Base-by-base conservation (phyloP, 2,329 filamentous ascomycete species). In the Juglanconis juglandina region DNA sequence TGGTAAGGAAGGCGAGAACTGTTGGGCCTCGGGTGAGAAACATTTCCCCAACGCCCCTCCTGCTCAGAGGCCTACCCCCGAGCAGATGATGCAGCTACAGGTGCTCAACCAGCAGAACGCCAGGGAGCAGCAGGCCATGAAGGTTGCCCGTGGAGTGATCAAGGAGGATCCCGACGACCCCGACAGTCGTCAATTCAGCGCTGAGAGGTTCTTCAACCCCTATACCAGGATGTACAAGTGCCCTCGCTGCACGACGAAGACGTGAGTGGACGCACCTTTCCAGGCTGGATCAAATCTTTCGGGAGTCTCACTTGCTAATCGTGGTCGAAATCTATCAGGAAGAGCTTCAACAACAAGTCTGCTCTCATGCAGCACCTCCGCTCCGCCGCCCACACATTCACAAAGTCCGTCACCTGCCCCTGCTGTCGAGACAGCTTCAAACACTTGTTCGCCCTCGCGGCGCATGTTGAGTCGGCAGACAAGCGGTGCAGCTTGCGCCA, bases 171-270 rank as follows among this genome's bases (percentile, higher is more conserved):
- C 35, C 9, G 5, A 75, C 41, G 77, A 87, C 59, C 85, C 85
- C 0, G 64, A 75, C 4, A 74, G 77, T 53, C 70, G 70, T 0
- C 71, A 75, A 9, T 87, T 83, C 70, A 76, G 81, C 47, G 70
- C 76, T 1, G 70, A 75, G 1, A 71, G 72, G 5, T 87, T 85
- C 73, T 78, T 69, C 58, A 72, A 79, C 46, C 56, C 70, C 0
- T 69, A 77, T 35, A 72, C 75, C 1, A 68, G 72, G 50, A 75
- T 73, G 53, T 89, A 78, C 72, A 74, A 71, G 57, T 89, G 86
- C 58, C 86, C 85, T 0, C 77, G 81, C 58, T 88, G 86, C 78
- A 71, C 7, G 46, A 42, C 24, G n/a, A 14, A 30, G 24, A 24
- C 24, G 32, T 47, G 2, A 48, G 46, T 48, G 17, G 13, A 5